phyloP scores from a whole-genome alignment of 805 yeast genomes.

The Kazachstania viticola region DNA sequence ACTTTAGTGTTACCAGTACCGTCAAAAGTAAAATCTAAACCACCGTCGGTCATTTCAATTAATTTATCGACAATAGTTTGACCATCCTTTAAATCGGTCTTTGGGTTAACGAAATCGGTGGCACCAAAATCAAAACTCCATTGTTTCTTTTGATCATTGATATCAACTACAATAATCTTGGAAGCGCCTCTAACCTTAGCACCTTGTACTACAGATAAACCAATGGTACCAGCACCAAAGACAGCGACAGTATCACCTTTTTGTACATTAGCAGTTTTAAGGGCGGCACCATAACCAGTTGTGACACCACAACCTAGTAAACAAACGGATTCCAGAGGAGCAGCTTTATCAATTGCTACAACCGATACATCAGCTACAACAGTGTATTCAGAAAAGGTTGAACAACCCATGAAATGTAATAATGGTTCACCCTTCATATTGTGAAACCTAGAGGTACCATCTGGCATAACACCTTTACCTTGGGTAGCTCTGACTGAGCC shows the following conservation, averaged over 20 bases:
- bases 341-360: conserved; percentile 78
- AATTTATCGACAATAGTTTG: conserved; percentile 70
- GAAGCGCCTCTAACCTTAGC: conserved; percentile 75
- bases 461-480: conserved; percentile 98
- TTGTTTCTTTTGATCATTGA: conserved; percentile 70
- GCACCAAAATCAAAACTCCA: conserved; percentile 92
- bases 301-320: conserved; percentile 97
- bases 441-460: conserved; percentile 86
- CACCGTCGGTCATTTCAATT: conserved; percentile 90
- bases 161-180: conserved; percentile 74
- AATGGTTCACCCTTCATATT: conserved; percentile 70
- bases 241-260: conserved; percentile 91
- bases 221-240: conserved; percentile 97
- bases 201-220: conserved; percentile 93
- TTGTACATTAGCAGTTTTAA: conserved; percentile 77
- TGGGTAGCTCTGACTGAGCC: conserved; percentile 94
- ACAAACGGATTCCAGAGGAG: conserved; percentile 79
- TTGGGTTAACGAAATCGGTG: conserved; percentile 85
- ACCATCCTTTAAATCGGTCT: conserved; percentile 54
- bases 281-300: conserved; percentile 96
- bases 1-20: conserved; percentile 94
- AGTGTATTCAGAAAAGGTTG: conserved; percentile 93
- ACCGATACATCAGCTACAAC: conserved; percentile 96
- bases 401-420: conserved; percentile 95
- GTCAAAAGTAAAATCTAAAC: conserved; percentile 91